Conservation (phyloP, 2,329 filamentous ascomycete species). For the Penicillium sumatraense region DNA sequence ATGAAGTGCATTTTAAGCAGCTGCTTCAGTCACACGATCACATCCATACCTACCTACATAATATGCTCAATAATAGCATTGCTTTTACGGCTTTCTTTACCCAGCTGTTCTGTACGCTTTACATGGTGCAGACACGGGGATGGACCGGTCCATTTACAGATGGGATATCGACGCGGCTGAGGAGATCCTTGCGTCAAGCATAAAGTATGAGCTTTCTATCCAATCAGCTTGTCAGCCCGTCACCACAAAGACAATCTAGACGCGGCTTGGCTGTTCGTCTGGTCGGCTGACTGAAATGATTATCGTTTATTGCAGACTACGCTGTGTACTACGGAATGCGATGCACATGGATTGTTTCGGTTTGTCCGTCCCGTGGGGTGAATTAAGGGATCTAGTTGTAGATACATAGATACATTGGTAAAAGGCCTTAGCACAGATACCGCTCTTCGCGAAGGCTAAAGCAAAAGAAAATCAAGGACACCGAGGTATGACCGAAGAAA, state of each 20-base stretch:
- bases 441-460: background rate
- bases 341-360: background rate
- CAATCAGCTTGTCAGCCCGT: background rate
- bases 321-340: background rate
- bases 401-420: constrained; percentile 9
- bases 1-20: background rate
- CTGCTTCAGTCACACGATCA: background rate
- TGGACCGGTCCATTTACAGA: background rate
- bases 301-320: background rate
- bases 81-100: constrained; percentile 1
- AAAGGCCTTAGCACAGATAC: background rate
- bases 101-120: background rate
- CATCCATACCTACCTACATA: background rate
- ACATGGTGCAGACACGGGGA: background rate
- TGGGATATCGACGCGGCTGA: background rate
- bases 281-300: background rate
- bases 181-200: background rate
- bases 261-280: too few species aligned
- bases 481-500: constrained; percentile 7
- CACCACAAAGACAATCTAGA: too few species aligned
- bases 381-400: background rate
- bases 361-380: background rate
- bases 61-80: background rate
- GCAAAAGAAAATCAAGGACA: background rate
- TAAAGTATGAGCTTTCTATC: too few species aligned